A percentile compares a stretch with the other conserved stretches of the same genome.
Conservation (phyloP, 345 rosid genomes). For the Dimocarpus longan region DNA sequence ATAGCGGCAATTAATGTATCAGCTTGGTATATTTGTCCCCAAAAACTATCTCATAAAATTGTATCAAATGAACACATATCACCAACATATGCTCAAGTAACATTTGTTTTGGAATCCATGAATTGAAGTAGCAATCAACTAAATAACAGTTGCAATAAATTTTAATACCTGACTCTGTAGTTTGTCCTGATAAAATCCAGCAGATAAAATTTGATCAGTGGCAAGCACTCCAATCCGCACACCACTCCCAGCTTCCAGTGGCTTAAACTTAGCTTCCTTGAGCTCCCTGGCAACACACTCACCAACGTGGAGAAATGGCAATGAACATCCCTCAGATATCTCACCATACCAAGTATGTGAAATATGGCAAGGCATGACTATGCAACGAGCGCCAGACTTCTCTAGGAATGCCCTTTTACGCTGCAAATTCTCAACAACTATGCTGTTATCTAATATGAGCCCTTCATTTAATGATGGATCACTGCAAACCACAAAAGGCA, state of each 20-base stretch:
- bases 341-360: slow-evolving; percentile 61
- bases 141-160: too few species aligned
- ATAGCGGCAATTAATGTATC: too few species aligned
- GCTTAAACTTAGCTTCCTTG: slow-evolving; percentile 56
- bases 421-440: slow-evolving; percentile 48
- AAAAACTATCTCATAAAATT: too few species aligned
- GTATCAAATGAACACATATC: too few species aligned
- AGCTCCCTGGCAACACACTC: slow-evolving; percentile 70
- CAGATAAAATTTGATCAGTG: slow-evolving; percentile 38
- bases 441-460: background rate
- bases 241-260: slow-evolving; percentile 60
- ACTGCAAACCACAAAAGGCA: slow-evolving; percentile 51
- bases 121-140: too few species aligned
- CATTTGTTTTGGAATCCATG: too few species aligned
- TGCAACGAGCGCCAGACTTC: slow-evolving; percentile 61
- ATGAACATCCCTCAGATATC: slow-evolving; percentile 51
- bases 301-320: slow-evolving; percentile 61
- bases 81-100: too few species aligned
- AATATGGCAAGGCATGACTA: slow-evolving; percentile 68
- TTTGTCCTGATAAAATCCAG: slow-evolving; percentile 59
- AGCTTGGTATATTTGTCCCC: too few species aligned
- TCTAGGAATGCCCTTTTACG: slow-evolving; percentile 59
- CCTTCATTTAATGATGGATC: slow-evolving; percentile 30
- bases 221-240: slow-evolving; percentile 69
- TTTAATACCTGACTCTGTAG: slow-evolving; percentile 53